Conservation (phyloP, 306 rosid species). For the Cicer yamashitae region DNA sequence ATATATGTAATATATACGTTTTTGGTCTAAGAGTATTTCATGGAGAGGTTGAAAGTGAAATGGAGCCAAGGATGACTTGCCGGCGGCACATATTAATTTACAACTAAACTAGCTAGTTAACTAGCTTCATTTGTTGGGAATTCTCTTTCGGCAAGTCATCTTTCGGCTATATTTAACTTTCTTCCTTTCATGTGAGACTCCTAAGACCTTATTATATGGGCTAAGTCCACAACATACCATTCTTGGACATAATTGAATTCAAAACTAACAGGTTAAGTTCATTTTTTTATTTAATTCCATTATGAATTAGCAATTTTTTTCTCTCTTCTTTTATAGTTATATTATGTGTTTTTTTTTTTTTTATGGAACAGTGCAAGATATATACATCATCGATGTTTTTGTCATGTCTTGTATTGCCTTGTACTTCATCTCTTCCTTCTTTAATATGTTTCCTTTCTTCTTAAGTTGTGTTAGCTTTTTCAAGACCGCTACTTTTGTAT, state of each 20-base stretch:
- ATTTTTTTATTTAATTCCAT: too few species aligned
- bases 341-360: background rate
- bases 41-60: too few species aligned
- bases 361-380: background rate
- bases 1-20: too few species aligned
- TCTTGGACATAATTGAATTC: background rate
- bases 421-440: background rate
- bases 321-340: background rate
- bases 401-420: background rate
- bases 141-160: constrained; percentile 37
- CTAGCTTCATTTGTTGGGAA: background rate
- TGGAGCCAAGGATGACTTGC: too few species aligned
- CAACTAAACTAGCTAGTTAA: background rate
- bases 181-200: constrained; percentile 46
- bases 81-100: background rate
- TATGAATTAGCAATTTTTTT: too few species aligned
- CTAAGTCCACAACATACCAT: background rate
- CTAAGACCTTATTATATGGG: background rate
- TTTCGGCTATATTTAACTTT: constrained; percentile 49
- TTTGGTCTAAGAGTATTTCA: too few species aligned
- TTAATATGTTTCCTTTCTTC: background rate
- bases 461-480: background rate
- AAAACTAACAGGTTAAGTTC: background rate
- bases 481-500: background rate
- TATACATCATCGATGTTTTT: background rate